These are phyloP conservation scores for Oryza brachyantha DNA, from an alignment of 176 grass and related monocot species.

Conservation along the genomic window DNA sequence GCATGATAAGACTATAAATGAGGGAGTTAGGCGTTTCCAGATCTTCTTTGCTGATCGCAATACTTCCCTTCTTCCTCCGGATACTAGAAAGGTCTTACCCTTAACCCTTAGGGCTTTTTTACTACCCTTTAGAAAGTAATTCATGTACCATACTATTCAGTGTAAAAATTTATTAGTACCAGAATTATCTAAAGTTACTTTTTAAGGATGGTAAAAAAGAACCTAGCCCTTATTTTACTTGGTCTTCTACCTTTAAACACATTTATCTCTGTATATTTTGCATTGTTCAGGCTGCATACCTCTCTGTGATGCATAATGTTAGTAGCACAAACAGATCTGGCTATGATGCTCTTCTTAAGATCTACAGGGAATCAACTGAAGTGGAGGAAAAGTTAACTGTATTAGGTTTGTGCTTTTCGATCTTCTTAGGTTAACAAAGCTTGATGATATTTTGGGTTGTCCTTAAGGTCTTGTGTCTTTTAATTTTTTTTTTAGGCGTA, in stretches of 20 bases:
- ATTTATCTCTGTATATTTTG: background rate
- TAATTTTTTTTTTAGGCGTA: conserved; percentile 29
- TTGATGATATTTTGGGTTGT: conserved; percentile 26
- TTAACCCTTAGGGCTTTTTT: too few relatives aligned
- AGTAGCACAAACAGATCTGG: conserved; percentile 57
- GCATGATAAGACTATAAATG: conserved; percentile 61
- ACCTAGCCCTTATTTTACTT: too few relatives aligned
- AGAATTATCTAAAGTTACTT: too few relatives aligned
- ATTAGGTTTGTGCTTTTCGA: conserved; percentile 46
- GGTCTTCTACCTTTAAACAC: too few relatives aligned
- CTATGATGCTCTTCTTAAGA: conserved; percentile 72
- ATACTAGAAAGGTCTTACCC: conserved; percentile 95
- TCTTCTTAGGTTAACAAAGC: conserved; percentile 22
- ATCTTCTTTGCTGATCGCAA: conserved; percentile 60
- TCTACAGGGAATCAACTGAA: conserved; percentile 62
- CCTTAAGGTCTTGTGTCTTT: conserved; percentile 31
- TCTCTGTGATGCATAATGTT: conserved; percentile 79
- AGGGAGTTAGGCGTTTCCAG: conserved; percentile 62
- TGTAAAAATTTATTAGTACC: too few relatives aligned
- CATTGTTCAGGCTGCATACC: conserved; percentile 65
- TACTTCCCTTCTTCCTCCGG: conserved; percentile 61
- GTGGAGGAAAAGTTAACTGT: conserved; percentile 57
- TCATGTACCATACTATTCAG: too few relatives aligned
- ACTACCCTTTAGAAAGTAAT: too few relatives aligned
- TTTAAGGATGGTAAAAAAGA: too few relatives aligned